Conservation (phyloP, 768 basidiomycete species). For the Sarcodon aspratus region DNA sequence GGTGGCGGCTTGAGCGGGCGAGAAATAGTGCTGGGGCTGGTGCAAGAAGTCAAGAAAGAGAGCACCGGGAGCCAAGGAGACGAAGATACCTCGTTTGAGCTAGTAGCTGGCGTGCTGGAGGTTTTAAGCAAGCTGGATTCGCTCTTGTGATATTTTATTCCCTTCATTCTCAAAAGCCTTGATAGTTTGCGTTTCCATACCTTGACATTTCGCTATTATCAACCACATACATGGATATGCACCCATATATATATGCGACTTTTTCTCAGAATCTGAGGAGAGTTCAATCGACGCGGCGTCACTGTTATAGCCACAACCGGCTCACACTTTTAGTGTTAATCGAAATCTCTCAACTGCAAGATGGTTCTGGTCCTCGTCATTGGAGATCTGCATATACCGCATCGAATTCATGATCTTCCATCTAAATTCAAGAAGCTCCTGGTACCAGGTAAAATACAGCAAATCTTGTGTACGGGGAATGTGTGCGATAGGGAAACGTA, state of each 20-base stretch:
- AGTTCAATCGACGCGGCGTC: no score
- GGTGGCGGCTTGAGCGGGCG: conserved; percentile 42
- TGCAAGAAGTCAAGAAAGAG: conserved; percentile 68
- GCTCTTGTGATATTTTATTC: conserved; percentile 34
- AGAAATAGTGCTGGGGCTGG: conserved; percentile 62
- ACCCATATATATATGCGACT: no score
- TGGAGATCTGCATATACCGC: conserved; percentile 91
- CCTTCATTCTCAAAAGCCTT: no score
- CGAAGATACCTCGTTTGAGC: conserved; percentile 82
- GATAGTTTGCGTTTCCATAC: no score
- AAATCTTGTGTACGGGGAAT: conserved; percentile 96
- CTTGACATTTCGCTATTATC: no score
- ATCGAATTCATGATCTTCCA: conserved; percentile 81
- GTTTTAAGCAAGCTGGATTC: conserved; percentile 91
- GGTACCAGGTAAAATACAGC: conserved; percentile 85
- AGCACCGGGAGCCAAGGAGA: conserved; percentile 29
- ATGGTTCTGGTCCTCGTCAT: conserved; percentile 96
- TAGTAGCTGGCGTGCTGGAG: conserved; percentile 87
- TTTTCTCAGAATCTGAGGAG: no score
- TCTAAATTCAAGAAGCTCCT: conserved; percentile 95
- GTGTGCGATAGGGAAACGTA: conserved; percentile 96
- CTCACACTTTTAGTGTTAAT: no score
- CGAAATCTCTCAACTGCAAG: not conserved
- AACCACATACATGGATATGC: no score
- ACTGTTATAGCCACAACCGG: no score